Percentiles rank a stretch among this genome's conserved stretches.
Evolutionary conservation across 2,329 filamentous ascomycete species (phyloP).

Genomic region (Metarhizium humberi): DNA sequence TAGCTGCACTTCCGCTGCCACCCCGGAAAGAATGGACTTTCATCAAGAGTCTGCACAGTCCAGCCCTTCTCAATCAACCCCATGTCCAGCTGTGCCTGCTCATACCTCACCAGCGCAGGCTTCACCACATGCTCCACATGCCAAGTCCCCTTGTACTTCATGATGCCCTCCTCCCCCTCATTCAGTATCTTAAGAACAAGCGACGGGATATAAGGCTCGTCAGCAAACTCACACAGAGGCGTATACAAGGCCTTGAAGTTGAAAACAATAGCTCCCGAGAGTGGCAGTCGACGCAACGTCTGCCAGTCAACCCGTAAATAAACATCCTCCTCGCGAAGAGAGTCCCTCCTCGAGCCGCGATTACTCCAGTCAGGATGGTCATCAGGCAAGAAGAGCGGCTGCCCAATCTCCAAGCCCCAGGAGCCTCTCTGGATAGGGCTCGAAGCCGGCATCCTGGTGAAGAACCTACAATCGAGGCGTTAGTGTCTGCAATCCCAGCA

Average conservation of each 20-base stretch:
- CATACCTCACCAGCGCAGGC: conserved; percentile 54
- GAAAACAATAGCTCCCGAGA: conserved; percentile 69
- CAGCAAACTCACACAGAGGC: conserved; percentile 55
- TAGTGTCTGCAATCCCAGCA: neutral
- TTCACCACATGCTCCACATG: conserved; percentile 67
- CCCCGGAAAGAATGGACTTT: conserved; percentile 65
- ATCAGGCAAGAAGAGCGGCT: conserved; percentile 66
- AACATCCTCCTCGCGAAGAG: conserved; percentile 48
- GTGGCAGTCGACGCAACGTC: conserved; percentile 67
- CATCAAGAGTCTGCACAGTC: conserved; percentile 60
- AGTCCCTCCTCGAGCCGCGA: conserved; percentile 46
- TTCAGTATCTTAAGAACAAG: conserved; percentile 59
- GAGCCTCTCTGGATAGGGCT: conserved; percentile 75
- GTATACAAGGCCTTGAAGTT: conserved; percentile 88
- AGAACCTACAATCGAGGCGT: conserved; percentile 48
- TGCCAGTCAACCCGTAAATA: conserved; percentile 81
- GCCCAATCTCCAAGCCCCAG: conserved; percentile 71
- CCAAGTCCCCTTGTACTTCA: conserved; percentile 78
- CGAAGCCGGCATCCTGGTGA: conserved; percentile 65
- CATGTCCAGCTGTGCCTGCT: conserved; percentile 53
- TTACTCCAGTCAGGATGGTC: conserved; percentile 55
- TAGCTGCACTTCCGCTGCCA: conserved; percentile 39
- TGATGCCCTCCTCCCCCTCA: conserved; percentile 54
- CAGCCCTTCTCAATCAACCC: conserved; percentile 53
- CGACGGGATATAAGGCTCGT: conserved; percentile 65